Base-by-base conservation (phyloP, 2,329 filamentous ascomycete species). In the Pyricularia grisea region DNA sequence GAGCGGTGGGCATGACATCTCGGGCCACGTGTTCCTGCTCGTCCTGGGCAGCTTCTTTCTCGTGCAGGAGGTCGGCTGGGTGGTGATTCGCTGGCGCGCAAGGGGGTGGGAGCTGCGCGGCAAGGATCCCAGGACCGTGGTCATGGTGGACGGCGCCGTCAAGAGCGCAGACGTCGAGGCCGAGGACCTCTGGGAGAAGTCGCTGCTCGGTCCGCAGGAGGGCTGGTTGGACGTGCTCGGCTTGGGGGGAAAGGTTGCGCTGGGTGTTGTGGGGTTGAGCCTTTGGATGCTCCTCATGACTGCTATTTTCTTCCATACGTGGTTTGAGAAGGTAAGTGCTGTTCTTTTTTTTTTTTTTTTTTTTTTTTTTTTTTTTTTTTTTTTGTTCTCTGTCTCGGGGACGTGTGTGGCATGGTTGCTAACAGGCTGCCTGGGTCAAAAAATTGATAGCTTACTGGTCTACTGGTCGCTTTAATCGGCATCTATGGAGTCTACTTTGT, bases 221-320 rank as follows among this genome's bases (percentile, higher is more conserved):
- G 60, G 60, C 1, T 63, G 60, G 60, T 11, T 63, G 25, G 33
- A 31, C 33, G 73, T 74, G 66, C 77, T 86, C 69, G 81, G 83
- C 3, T 72, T 85, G 67, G 80, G 84, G 10, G 80, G 80, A 73
- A 81, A 87, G 83, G 81, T 90, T 72, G 86, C 89, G 71, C 79
- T 85, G 28, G 84, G 76, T 0, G 87, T 97, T 30, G 85, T 91
- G 23, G 88, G 79, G 0, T 75, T 97, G 76, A 92, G 90, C 76
- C 87, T 90, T 82, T 98, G 95, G 92, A 99, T 99, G 95, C 79
- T 99, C 77, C 84, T 98, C 71, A 99, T 99, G 95, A 99, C 95
- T 60, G 94, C 94, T 2, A 94, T 96, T 58, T 99, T 94, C 84
- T 99, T 99, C 76, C 95, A 99, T 79, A 99, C 95, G 0, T 98